Evolutionary conservation across 352 stramenopile genomes (phyloP).

Genomic region (Blastocystis sp.): DNA sequence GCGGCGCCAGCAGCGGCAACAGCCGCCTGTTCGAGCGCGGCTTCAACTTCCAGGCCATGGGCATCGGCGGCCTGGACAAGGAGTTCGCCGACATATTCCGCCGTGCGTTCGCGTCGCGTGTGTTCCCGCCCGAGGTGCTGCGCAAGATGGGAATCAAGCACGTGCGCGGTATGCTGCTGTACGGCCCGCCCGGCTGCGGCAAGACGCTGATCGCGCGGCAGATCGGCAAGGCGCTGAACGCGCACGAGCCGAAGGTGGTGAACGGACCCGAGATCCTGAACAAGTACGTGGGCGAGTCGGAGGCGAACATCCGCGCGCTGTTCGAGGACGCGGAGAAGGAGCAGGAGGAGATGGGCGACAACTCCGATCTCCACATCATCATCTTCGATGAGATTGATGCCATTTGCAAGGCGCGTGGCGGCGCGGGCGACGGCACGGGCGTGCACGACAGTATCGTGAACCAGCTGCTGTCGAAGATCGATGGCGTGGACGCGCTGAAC

Average conservation of each 20-base stretch:
- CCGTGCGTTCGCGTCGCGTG: conserved; percentile 91
- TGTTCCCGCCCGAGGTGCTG: conserved; percentile 91
- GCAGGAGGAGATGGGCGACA: conserved; percentile 83
- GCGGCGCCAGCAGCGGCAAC: conserved; percentile 64
- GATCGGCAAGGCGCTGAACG: conserved; percentile 94
- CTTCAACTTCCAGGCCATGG: conserved; percentile 71
- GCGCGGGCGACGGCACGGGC: conserved; percentile 77
- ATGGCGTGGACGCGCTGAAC: conserved; percentile 97
- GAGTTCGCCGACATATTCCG: conserved; percentile 97
- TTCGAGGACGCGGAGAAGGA: conserved; percentile 88
- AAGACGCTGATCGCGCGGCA: conserved; percentile 97
- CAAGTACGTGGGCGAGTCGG: conserved; percentile 95
- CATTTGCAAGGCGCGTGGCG: conserved; percentile 93
- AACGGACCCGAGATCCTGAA: conserved; percentile 98
- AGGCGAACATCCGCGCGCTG: conserved; percentile 96
- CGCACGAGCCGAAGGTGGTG: conserved; percentile 86
- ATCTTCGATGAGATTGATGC: conserved; percentile 99
- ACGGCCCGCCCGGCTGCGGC: conserved; percentile 66
- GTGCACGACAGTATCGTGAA: conserved; percentile 97
- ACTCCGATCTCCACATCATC: conserved; percentile 97
- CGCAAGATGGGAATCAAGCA: conserved; percentile 96
- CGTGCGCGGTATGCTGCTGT: conserved; percentile 89
- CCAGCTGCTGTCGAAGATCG: conserved; percentile 97
- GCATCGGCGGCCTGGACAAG: conserved; percentile 92
- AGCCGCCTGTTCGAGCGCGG: conserved; percentile 69